Percentiles rank a stretch among this genome's conserved stretches.
These are phyloP conservation scores for Lavandula angustifolia DNA, from an alignment of 257 asterid genomes.

Conservation along the genomic window DNA sequence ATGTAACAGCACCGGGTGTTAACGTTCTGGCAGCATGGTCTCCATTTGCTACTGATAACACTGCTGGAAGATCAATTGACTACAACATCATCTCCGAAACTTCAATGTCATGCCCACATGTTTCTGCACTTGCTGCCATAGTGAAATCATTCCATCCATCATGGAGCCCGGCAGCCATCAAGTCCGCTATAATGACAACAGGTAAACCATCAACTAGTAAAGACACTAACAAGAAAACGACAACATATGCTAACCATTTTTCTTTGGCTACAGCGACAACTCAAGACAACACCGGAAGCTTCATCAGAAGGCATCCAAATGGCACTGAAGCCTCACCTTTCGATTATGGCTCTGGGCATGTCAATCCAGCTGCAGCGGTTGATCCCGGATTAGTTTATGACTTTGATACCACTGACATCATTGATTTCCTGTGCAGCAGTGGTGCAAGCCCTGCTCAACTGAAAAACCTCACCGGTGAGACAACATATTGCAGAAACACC, in stretches of 20 bases:
- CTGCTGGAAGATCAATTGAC: constrained; percentile 48
- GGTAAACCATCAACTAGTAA: constrained; percentile 34
- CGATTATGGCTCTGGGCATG: constrained; percentile 61
- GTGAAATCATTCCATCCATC: constrained; percentile 54
- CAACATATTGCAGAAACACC: constrained; percentile 37
- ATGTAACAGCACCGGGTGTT: constrained; percentile 61
- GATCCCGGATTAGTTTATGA: constrained; percentile 64
- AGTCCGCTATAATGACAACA: constrained; percentile 69
- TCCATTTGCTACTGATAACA: constrained; percentile 38
- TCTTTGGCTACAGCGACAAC: constrained; percentile 36
- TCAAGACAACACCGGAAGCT: constrained; percentile 43
- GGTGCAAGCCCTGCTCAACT: constrained; percentile 58
- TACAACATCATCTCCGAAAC: constrained; percentile 62
- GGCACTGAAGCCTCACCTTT: constrained; percentile 48
- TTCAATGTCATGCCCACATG: constrained; percentile 72
- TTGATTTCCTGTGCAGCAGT: constrained; percentile 58
- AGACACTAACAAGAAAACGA: neutral
- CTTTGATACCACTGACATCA: constrained; percentile 39
- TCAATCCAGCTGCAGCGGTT: constrained; percentile 56
- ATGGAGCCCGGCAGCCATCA: constrained; percentile 69
- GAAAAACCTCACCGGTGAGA: constrained; percentile 48
- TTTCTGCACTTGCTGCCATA: constrained; percentile 59
- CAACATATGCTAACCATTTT: constrained; percentile 2
- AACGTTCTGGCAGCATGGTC: constrained; percentile 72
- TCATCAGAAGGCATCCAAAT: constrained; percentile 49